phyloP scores from a whole-genome alignment of 2,329 filamentous ascomycete species.

The Stromatinia cepivora region DNA sequence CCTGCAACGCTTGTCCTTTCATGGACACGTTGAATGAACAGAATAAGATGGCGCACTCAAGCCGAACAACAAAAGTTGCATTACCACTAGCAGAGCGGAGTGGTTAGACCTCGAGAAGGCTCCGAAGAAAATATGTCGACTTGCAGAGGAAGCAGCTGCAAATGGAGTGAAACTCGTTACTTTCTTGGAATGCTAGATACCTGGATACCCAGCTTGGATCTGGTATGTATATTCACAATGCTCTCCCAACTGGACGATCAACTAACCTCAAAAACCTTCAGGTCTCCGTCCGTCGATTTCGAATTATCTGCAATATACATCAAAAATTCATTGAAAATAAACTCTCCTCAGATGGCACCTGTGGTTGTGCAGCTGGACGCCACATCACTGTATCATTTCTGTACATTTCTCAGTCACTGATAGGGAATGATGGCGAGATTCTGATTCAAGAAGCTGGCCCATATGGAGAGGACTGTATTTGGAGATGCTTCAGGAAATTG shows the following conservation, averaged over 20 bases:
- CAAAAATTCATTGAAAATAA: constrained; percentile 40
- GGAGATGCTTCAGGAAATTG: constrained; percentile 58
- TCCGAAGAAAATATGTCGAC: constrained; percentile 55
- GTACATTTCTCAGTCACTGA: constrained; percentile 52
- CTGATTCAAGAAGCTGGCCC: constrained; percentile 47
- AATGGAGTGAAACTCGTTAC: constrained; percentile 55
- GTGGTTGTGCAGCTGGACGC: constrained; percentile 47
- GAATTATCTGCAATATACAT: constrained; percentile 1
- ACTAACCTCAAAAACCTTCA: neutral
- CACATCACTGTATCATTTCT: constrained; percentile 49
- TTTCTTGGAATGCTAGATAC: constrained; percentile 53
- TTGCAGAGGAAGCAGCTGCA: constrained; percentile 56
- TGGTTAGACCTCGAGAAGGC: constrained; percentile 58
- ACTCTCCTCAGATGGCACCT: constrained; percentile 46
- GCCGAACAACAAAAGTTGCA: constrained; percentile 39
- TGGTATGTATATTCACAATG: constrained; percentile 1
- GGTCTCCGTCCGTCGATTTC: neutral
- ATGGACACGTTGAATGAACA: neutral
- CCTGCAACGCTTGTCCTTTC: neutral
- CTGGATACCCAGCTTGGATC: constrained; percentile 14
- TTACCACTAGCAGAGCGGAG: constrained; percentile 56
- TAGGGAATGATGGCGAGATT: constrained; percentile 47
- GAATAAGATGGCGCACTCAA: neutral
- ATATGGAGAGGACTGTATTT: constrained; percentile 49
- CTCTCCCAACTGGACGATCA: neutral